Evolutionary conservation across 2,329 filamentous ascomycete species (phyloP).

Genomic region (Rhinocladiella similis): DNA sequence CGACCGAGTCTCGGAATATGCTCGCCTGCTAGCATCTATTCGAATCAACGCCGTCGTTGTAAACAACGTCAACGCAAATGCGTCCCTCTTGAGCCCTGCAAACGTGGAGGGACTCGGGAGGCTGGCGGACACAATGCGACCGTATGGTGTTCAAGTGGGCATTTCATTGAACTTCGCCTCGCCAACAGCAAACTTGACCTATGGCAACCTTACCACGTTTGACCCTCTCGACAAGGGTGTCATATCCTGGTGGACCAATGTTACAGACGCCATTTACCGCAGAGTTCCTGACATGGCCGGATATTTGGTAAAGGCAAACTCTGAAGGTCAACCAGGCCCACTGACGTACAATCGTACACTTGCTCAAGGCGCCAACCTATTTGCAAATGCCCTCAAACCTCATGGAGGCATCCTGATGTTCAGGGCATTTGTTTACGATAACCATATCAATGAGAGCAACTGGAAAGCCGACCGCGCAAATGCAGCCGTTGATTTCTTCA

Average conservation of each 20-base stretch:
- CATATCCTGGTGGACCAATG: slow-evolving; percentile 62
- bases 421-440: slow-evolving; percentile 70
- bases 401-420: slow-evolving; percentile 68
- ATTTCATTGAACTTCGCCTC: slow-evolving; percentile 70
- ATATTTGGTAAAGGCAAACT: slow-evolving; percentile 70
- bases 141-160: slow-evolving; percentile 66
- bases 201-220: slow-evolving; percentile 59
- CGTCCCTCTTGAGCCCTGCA: slow-evolving; percentile 52
- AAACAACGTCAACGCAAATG: slow-evolving; percentile 73
- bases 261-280: slow-evolving; percentile 60
- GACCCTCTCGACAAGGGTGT: slow-evolving; percentile 65
- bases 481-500: slow-evolving; percentile 67
- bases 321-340: slow-evolving; percentile 70
- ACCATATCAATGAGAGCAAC: slow-evolving; percentile 55
- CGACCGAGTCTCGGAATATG: slow-evolving; percentile 62
- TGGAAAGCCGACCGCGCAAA: slow-evolving; percentile 71
- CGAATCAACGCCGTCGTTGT: slow-evolving; percentile 66
- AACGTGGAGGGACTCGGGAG: slow-evolving; percentile 63
- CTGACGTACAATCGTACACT: slow-evolving; percentile 69
- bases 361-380: slow-evolving; percentile 67
- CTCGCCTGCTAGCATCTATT: slow-evolving; percentile 65
- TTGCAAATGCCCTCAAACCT: slow-evolving; percentile 59
- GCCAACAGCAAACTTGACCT: slow-evolving; percentile 48
- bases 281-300: slow-evolving; percentile 67
- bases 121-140: slow-evolving; percentile 65